phyloP scores from a whole-genome alignment of 305 asterid genomes.

The Andrographis paniculata region DNA sequence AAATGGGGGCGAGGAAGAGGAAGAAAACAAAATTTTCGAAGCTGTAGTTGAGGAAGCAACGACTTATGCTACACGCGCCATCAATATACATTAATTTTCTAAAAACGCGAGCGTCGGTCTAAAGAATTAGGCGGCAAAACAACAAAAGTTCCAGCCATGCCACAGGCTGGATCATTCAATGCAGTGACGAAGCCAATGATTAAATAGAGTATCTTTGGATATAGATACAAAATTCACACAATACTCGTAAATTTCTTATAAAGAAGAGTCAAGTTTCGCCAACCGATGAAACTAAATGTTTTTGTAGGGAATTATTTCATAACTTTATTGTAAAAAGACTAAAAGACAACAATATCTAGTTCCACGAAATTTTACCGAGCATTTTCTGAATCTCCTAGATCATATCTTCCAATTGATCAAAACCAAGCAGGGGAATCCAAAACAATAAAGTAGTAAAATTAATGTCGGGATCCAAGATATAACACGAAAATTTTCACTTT shows the following conservation, averaged over 20 bases:
- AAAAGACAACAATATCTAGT: not conserved
- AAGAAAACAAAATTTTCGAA: constrained; percentile 9
- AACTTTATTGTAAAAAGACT: not conserved
- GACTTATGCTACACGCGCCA: constrained; percentile 21
- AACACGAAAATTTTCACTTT: constrained; percentile 1
- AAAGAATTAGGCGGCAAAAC: constrained; percentile 9
- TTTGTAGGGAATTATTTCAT: constrained; percentile 7
- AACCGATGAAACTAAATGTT: constrained; percentile 5
- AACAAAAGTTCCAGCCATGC: constrained; percentile 46
- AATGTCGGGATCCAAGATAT: constrained; percentile 10
- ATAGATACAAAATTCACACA: constrained; percentile 1
- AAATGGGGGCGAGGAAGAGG: constrained; percentile 14
- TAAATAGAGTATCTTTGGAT: not conserved
- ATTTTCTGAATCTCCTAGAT: constrained; percentile 7
- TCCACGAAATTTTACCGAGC: not conserved
- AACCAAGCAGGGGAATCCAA: constrained; percentile 7
- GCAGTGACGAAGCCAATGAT: constrained; percentile 15
- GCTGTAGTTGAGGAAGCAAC: constrained; percentile 17
- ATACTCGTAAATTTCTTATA: constrained; percentile 7
- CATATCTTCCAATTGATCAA: not conserved
- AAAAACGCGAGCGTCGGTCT: constrained; percentile 1
- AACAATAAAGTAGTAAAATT: constrained; percentile 4
- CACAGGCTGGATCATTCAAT: constrained; percentile 38
- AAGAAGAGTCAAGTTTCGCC: constrained; percentile 5
- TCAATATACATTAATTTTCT: constrained; percentile 15